These are phyloP conservation scores for Hanseniaspora osmophila DNA, from an alignment of 805 yeast genomes.

Conservation along the genomic window DNA sequence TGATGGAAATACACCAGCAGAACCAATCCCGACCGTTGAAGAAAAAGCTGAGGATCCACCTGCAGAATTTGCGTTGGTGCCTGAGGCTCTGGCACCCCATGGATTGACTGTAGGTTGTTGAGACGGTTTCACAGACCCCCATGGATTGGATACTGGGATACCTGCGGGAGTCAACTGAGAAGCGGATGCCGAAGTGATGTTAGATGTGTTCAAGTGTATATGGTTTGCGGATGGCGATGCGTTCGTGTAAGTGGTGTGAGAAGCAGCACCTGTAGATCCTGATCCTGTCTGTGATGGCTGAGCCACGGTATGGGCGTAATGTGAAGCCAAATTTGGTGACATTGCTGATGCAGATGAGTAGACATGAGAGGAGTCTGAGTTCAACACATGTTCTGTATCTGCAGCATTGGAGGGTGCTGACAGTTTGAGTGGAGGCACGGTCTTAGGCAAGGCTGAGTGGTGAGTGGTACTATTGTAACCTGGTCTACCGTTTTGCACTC, in stretches of 20 bases:
- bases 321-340: slow-evolving; percentile 17
- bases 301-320: slow-evolving; percentile 2
- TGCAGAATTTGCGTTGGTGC: background rate
- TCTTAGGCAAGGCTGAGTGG: slow-evolving; percentile 39
- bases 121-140: background rate
- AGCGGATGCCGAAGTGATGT: background rate
- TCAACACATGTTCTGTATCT: slow-evolving; percentile 25
- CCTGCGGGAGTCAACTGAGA: background rate
- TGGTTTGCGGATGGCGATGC: slow-evolving; percentile 1
- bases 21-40: background rate
- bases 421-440: slow-evolving; percentile 9
- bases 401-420: slow-evolving; percentile 26
- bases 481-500: background rate
- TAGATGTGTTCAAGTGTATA: background rate
- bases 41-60: background rate
- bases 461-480: slow-evolving; percentile 14
- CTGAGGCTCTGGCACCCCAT: slow-evolving; percentile 1
- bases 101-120: background rate
- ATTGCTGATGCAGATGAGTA: slow-evolving; percentile 9
- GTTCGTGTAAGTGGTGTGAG: slow-evolving; percentile 7
- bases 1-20: background rate
- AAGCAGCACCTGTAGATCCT: slow-evolving; percentile 1
- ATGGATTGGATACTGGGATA: background rate
- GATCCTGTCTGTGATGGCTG: slow-evolving; percentile 1
- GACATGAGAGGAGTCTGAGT: slow-evolving; percentile 20